Percentiles rank a stretch among this genome's conserved stretches.
These are phyloP conservation scores for Kuraishia molischiana DNA, from an alignment of 805 yeast species.

Conservation along the genomic window DNA sequence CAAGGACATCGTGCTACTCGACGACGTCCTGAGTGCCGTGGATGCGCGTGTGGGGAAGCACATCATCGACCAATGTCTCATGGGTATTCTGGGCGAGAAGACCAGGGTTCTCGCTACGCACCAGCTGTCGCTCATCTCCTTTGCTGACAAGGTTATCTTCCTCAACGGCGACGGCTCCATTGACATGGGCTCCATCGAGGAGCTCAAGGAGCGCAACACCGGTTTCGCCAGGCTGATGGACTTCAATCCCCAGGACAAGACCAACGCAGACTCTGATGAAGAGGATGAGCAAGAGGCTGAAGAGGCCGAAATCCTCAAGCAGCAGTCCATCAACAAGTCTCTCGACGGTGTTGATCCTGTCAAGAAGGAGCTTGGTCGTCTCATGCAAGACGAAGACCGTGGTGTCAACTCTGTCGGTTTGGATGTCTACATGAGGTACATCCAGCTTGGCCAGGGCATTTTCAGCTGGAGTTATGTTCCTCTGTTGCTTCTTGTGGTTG, in stretches of 20 bases:
- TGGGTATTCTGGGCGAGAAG: constrained; percentile 42
- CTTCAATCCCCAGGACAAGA: constrained; percentile 16
- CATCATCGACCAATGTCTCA: constrained; percentile 48
- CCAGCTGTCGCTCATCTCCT: constrained; percentile 60
- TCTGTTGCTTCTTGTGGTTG: constrained; percentile 14
- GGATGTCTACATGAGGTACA: constrained; percentile 39
- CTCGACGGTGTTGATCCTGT: too few relatives aligned
- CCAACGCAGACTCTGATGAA: constrained; percentile 7
- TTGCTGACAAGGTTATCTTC: constrained; percentile 63
- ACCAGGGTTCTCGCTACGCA: constrained; percentile 81
- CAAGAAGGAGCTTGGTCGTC: constrained; percentile 14
- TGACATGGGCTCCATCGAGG: constrained; percentile 50
- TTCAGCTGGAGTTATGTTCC: constrained; percentile 22
- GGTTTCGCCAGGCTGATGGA: constrained; percentile 30
- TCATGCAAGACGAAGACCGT: constrained; percentile 41
- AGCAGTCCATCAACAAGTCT: too few relatives aligned
- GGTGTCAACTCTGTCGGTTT: constrained; percentile 46
- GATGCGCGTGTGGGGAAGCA: constrained; percentile 61
- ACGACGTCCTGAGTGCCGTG: constrained; percentile 63
- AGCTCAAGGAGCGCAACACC: constrained; percentile 29
- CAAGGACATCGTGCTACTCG: constrained; percentile 48
- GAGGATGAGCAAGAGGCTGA: constrained; percentile 19
- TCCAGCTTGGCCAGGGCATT: constrained; percentile 46
- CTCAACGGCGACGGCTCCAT: constrained; percentile 56
- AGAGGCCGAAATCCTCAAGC: constrained; percentile 24